Conservation (phyloP, 768 basidiomycete species). For the Paxillus ammoniavirescens region DNA sequence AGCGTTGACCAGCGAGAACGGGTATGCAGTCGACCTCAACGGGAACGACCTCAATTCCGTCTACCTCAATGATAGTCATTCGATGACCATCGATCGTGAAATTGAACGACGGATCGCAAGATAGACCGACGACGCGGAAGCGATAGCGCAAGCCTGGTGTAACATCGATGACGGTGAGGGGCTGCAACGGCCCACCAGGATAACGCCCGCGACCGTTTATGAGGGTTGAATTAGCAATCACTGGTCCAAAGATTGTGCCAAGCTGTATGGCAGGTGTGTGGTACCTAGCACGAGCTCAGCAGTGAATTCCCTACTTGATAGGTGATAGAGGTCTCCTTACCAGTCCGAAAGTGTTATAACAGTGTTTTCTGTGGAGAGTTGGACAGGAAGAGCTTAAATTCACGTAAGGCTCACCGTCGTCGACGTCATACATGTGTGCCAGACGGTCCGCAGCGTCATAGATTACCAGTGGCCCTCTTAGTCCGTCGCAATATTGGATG, state of each 20-base stretch:
- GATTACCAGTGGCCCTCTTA: constrained; percentile 42
- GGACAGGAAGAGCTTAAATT: neutral
- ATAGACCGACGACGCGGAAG: constrained; percentile 50
- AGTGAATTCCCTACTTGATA: neutral
- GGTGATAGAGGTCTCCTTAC: constrained; percentile 16
- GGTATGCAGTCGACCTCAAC: constrained; percentile 39
- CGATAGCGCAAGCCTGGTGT: constrained; percentile 43
- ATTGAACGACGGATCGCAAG: constrained; percentile 43
- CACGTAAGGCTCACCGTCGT: constrained; percentile 35
- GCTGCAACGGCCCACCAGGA: constrained; percentile 36
- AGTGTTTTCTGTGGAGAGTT: constrained; percentile 29
- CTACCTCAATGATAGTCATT: constrained; percentile 54
- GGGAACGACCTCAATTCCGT: constrained; percentile 42
- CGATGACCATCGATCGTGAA: constrained; percentile 48
- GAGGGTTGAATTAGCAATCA: constrained; percentile 38
- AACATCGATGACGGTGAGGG: constrained; percentile 47
- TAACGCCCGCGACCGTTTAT: constrained; percentile 55
- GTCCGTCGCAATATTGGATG: constrained; percentile 42
- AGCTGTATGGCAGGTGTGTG: constrained; percentile 27
- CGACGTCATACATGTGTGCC: constrained; percentile 42
- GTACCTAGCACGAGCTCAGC: constrained; percentile 32
- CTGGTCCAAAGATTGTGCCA: constrained; percentile 1
- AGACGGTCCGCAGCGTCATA: constrained; percentile 46
- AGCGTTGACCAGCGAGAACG: constrained; percentile 37
- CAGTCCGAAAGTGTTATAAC: constrained; percentile 53